These are phyloP conservation scores for Claviceps sp. DNA, from an alignment of 2,329 filamentous ascomycete species.

Conservation along the genomic window DNA sequence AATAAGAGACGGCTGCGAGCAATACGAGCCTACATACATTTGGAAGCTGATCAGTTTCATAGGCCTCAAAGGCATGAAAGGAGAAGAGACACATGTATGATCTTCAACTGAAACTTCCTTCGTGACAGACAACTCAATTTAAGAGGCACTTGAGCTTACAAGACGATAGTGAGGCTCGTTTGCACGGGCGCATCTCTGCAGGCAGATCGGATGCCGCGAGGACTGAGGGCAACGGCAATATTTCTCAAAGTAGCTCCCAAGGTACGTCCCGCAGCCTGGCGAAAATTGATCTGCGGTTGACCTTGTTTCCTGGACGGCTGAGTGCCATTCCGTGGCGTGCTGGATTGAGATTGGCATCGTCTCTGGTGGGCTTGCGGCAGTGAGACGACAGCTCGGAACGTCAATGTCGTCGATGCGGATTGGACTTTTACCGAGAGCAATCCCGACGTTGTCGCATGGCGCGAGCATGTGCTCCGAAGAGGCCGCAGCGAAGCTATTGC, in stretches of 20 bases:
- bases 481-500: slow-evolving; percentile 22
- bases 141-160: slow-evolving; percentile 13
- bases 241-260: slow-evolving; percentile 22
- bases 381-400: slow-evolving; percentile 17
- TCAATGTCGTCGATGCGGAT: slow-evolving; percentile 15
- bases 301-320: slow-evolving; percentile 8
- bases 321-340: slow-evolving; percentile 6
- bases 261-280: slow-evolving; percentile 15
- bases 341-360: slow-evolving; percentile 19
- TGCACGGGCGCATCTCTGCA: slow-evolving; percentile 20
- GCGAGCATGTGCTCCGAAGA: slow-evolving; percentile 17
- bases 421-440: slow-evolving; percentile 20
- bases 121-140: not conserved
- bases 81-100: not conserved
- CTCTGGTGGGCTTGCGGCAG: slow-evolving; percentile 14
- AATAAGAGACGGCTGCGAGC: slow-evolving; percentile 16
- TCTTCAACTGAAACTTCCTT: not conserved
- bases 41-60: not conserved
- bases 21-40: slow-evolving; percentile 15
- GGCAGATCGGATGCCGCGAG: slow-evolving; percentile 21
- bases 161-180: slow-evolving; percentile 17
- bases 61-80: not conserved
- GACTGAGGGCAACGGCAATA: slow-evolving; percentile 20
- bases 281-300: slow-evolving; percentile 19
- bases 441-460: slow-evolving; percentile 14